These are phyloP conservation scores for Hypoxylon sp. DNA, from an alignment of 2,329 filamentous ascomycete genomes.

Conservation along the genomic window DNA sequence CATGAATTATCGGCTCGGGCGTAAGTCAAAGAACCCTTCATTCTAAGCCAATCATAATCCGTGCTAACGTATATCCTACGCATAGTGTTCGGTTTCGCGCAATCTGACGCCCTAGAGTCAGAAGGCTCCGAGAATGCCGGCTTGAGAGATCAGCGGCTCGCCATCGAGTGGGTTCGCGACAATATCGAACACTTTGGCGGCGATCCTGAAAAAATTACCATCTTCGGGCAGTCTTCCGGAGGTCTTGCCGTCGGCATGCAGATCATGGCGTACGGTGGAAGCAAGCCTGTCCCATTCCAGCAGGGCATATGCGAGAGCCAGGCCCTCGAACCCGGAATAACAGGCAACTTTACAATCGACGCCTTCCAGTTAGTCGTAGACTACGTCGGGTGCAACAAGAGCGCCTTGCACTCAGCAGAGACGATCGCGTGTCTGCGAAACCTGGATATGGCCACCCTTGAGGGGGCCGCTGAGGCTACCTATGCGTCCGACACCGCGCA, in stretches of 20 bases:
- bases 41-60: not conserved
- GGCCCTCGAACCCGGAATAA: slow-evolving; percentile 66
- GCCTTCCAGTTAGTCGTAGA: slow-evolving; percentile 62
- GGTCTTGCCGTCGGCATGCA: slow-evolving; percentile 62
- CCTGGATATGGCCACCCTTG: slow-evolving; percentile 60
- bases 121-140: slow-evolving; percentile 62
- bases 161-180: slow-evolving; percentile 62
- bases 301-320: slow-evolving; percentile 64
- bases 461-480: slow-evolving; percentile 61
- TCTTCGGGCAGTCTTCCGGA: slow-evolving; percentile 59
- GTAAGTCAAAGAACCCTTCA: slow-evolving; percentile 36
- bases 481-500: slow-evolving; percentile 58
- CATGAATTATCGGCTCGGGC: slow-evolving; percentile 56
- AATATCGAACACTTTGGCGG: slow-evolving; percentile 63
- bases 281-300: slow-evolving; percentile 61
- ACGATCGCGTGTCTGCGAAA: slow-evolving; percentile 64
- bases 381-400: slow-evolving; percentile 60
- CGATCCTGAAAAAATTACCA: slow-evolving; percentile 60
- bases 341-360: slow-evolving; percentile 63
- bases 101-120: slow-evolving; percentile 49
- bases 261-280: slow-evolving; percentile 64
- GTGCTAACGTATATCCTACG: not conserved
- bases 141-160: slow-evolving; percentile 61
- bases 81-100: slow-evolving; percentile 53
- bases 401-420: slow-evolving; percentile 58